Conservation (phyloP, 495 filamentous ascomycete species). For the Recurvomyces mirabilis region DNA sequence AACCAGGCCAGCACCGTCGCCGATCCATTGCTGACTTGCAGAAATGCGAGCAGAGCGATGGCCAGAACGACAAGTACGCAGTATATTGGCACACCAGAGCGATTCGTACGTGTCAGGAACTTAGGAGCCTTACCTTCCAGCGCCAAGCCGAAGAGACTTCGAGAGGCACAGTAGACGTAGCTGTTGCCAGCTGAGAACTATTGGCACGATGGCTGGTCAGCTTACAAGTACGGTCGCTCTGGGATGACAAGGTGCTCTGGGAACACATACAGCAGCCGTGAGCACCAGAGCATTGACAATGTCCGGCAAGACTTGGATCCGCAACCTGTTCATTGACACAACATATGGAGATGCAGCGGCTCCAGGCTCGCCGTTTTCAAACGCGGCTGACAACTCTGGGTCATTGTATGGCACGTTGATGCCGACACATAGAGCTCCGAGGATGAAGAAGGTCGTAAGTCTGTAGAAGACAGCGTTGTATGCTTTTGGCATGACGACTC, state of each 20-base stretch:
- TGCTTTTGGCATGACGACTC: conserved; percentile 63
- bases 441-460: conserved; percentile 67
- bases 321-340: conserved; percentile 48
- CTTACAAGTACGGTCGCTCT: too few relatives aligned
- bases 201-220: too few relatives aligned
- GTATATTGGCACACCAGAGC: conserved; percentile 48
- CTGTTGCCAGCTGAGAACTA: conserved; percentile 60
- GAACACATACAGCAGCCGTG: too few relatives aligned
- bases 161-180: conserved; percentile 69
- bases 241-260: too few relatives aligned
- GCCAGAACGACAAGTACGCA: conserved; percentile 43
- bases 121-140: conserved; percentile 53
- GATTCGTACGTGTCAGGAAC: conserved; percentile 44
- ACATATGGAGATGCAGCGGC: conserved; percentile 60
- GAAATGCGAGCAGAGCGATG: conserved; percentile 50
- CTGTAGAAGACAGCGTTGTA: conserved; percentile 75
- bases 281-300: conserved; percentile 69
- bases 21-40: conserved; percentile 40
- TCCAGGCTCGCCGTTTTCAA: conserved; percentile 33
- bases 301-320: conserved; percentile 53
- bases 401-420: conserved; percentile 37
- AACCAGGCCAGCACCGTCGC: conserved; percentile 35
- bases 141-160: conserved; percentile 59
- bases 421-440: conserved; percentile 46
- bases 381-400: conserved; percentile 22